Conservation (phyloP, 2,329 filamentous ascomycete species). For the Plenodomus lindquistii region DNA sequence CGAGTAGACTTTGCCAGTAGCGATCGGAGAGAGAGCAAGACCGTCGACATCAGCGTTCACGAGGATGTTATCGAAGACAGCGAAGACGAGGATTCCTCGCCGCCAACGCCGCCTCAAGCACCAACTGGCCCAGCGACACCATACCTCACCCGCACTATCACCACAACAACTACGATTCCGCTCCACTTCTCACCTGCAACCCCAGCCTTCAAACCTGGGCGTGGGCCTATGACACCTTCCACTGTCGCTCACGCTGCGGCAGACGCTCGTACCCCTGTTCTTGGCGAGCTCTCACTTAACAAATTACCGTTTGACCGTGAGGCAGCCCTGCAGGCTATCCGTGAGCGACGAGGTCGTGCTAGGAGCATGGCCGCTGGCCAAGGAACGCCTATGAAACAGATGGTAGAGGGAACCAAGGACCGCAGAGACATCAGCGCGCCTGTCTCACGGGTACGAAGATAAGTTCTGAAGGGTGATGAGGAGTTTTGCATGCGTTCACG, state of each 20-base stretch:
- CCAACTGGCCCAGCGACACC: slow-evolving; percentile 36
- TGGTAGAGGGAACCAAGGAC: slow-evolving; percentile 55
- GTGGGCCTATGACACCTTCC: slow-evolving; percentile 35
- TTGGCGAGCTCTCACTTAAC: slow-evolving; percentile 40
- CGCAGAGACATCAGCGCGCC: slow-evolving; percentile 55
- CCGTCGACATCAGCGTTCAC: slow-evolving; percentile 30
- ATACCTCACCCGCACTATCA: slow-evolving; percentile 48
- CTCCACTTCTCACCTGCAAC: slow-evolving; percentile 50
- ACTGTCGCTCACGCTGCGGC: slow-evolving; percentile 42
- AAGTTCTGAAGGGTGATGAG: slow-evolving; percentile 7
- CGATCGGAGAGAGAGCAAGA: slow-evolving; percentile 17
- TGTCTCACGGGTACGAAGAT: slow-evolving; percentile 31
- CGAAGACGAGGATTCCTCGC: slow-evolving; percentile 31
- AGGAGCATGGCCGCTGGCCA: slow-evolving; percentile 68
- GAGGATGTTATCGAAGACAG: slow-evolving; percentile 39
- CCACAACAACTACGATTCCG: slow-evolving; percentile 54
- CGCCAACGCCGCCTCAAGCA: slow-evolving; percentile 23
- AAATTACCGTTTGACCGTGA: slow-evolving; percentile 59
- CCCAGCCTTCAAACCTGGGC: slow-evolving; percentile 35
- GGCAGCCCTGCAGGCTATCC: slow-evolving; percentile 74
- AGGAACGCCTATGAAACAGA: slow-evolving; percentile 63
- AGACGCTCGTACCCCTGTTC: slow-evolving; percentile 31
- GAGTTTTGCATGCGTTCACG: background rate
- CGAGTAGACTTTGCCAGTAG: slow-evolving; percentile 12
- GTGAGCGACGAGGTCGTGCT: slow-evolving; percentile 71